A percentile compares a stretch with the other conserved stretches of the same genome.
These are phyloP conservation scores for Pichia sp. DNA, from an alignment of 1,139 yeast genomes.

Conservation along the genomic window DNA sequence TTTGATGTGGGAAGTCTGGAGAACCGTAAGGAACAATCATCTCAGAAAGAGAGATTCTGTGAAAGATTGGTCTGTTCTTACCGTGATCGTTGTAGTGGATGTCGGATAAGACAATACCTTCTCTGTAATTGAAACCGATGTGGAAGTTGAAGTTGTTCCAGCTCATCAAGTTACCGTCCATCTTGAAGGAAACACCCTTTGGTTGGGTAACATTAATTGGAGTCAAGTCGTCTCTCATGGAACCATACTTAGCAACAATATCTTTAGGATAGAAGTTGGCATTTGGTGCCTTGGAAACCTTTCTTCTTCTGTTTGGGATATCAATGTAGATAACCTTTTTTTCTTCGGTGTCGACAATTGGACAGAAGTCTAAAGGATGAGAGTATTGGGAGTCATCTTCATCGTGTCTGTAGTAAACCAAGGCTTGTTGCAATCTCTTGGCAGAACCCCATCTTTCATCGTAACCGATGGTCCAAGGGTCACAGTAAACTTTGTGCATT, in stretches of 20 bases:
- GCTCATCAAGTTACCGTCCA: constrained; percentile 63
- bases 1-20: constrained; percentile 75
- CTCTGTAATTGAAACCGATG: constrained; percentile 80
- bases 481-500: constrained; percentile 73
- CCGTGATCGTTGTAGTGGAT: constrained; percentile 72
- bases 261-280: constrained; percentile 66
- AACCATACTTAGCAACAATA: constrained; percentile 56
- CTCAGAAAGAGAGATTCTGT: constrained; percentile 72
- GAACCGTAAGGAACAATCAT: constrained; percentile 84
- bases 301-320: constrained; percentile 70
- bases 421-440: constrained; percentile 74
- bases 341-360: constrained; percentile 71
- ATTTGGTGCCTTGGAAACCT: constrained; percentile 62
- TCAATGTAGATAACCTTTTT: constrained; percentile 68
- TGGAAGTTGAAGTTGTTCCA: constrained; percentile 79
- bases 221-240: constrained; percentile 55
- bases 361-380: constrained; percentile 79
- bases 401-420: constrained; percentile 71
- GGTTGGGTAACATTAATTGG: constrained; percentile 74
- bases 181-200: constrained; percentile 71
- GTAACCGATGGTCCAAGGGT: constrained; percentile 82
- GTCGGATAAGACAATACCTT: constrained; percentile 76
- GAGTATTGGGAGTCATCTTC: constrained; percentile 81
- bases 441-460: constrained; percentile 81
- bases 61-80: constrained; percentile 64